Evolutionary conservation across 139 green algal genomes (phyloP).

Genomic region (Trebouxia sp.): DNA sequence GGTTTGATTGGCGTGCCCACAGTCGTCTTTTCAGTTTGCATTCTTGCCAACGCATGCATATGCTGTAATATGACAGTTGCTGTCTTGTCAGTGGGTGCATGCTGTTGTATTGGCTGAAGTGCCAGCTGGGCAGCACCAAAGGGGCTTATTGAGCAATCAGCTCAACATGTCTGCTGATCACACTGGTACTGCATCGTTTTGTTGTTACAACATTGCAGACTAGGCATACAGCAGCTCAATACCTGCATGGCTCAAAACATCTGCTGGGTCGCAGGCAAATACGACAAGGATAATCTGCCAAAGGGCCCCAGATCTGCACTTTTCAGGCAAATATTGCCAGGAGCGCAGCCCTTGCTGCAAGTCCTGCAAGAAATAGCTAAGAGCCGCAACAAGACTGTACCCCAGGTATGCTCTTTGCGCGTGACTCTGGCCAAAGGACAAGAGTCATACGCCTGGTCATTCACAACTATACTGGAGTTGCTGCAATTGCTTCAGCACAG

Average conservation of each 20-base stretch:
- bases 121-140: no score
- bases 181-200: not conserved
- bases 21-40: no score
- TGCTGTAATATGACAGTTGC: no score
- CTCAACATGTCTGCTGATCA: no score
- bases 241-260: not conserved
- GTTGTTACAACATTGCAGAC: not conserved
- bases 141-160: no score
- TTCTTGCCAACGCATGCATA: no score
- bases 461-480: not conserved
- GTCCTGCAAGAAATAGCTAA: slow-evolving; percentile 66
- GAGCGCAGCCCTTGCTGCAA: slow-evolving; percentile 61
- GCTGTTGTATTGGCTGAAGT: no score
- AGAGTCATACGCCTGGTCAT: not conserved
- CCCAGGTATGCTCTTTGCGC: slow-evolving; percentile 47
- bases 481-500: not conserved
- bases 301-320: slow-evolving; percentile 73
- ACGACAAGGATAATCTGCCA: slow-evolving; percentile 59
- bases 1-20: no score
- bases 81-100: no score
- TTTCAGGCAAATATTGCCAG: slow-evolving; percentile 84
- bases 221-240: not conserved
- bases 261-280: slow-evolving; percentile 66
- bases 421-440: not conserved
- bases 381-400: slow-evolving; percentile 63